phyloP scores from a whole-genome alignment of 139 green algal genomes.

The Tetradesmus lagerheimii region DNA sequence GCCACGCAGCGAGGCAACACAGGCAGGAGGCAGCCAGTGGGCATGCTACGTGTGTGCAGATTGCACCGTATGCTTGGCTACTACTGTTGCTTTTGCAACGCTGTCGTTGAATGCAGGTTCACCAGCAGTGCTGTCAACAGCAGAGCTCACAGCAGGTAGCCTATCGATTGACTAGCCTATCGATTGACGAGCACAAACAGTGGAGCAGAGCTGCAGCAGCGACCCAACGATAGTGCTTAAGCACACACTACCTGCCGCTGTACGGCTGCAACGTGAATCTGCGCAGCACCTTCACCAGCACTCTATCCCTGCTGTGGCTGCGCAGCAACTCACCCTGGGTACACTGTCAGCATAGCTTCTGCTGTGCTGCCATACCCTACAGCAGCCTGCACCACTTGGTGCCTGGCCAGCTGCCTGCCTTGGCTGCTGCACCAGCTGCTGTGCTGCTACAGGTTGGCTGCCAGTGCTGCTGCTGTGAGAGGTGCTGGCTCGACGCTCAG shows the following conservation, averaged over 20 bases:
- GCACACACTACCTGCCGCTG: no score
- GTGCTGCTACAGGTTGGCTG: constrained; percentile 20
- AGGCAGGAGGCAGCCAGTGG: background rate
- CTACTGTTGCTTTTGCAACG: background rate
- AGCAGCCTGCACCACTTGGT: constrained; percentile 38
- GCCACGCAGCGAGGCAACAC: background rate
- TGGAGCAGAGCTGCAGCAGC: no score
- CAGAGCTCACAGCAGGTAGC: background rate
- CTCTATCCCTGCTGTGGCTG: no score
- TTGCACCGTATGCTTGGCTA: background rate
- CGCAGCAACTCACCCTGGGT: constrained; percentile 44
- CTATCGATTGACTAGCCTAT: background rate
- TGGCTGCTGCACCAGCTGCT: background rate
- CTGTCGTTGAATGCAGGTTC: no score
- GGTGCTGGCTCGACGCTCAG: constrained; percentile 15
- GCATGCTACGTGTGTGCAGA: background rate
- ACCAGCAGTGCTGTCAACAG: background rate
- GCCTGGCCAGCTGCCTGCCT: constrained; percentile 17
- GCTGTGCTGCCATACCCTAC: constrained; percentile 36
- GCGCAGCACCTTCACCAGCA: no score
- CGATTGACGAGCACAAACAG: no score
- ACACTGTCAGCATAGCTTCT: constrained; percentile 57
- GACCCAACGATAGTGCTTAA: no score
- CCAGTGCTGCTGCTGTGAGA: constrained; percentile 12
- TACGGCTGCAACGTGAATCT: no score